phyloP scores from a whole-genome alignment of 192 early-diverging fungal genomes.

The Coemansia brasiliensis region DNA sequence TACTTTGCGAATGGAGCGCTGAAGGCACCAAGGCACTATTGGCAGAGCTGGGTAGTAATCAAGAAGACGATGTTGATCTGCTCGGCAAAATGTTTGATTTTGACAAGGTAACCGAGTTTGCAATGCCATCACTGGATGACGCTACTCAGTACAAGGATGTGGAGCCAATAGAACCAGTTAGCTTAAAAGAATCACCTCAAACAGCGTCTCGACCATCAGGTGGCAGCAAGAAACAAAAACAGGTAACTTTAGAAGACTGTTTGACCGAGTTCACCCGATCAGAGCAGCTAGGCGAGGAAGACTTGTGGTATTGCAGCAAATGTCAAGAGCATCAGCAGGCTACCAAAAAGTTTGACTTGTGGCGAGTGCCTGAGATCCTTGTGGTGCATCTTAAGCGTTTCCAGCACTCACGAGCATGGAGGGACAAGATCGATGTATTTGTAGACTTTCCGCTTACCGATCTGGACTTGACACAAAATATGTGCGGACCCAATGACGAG shows the following conservation, averaged over 20 bases:
- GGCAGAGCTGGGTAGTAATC: conserved; percentile 13
- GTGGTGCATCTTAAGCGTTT: conserved; percentile 86
- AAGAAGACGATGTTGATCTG: background rate
- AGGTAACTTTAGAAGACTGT: conserved; percentile 67
- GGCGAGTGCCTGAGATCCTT: conserved; percentile 74
- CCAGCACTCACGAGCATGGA: conserved; percentile 61
- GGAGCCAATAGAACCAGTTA: conserved; percentile 5
- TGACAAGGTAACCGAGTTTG: conserved; percentile 23
- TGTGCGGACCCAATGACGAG: conserved; percentile 30
- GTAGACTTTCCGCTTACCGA: conserved; percentile 70
- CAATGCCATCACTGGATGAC: conserved; percentile 44
- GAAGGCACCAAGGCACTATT: conserved; percentile 28
- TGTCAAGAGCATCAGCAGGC: conserved; percentile 76
- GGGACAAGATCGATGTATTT: conserved; percentile 72
- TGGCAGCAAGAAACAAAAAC: background rate
- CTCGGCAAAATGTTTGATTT: conserved; percentile 32
- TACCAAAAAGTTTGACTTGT: conserved; percentile 80
- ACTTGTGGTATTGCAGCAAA: conserved; percentile 77
- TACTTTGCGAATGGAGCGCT: conserved; percentile 46
- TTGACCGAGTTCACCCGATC: conserved; percentile 72
- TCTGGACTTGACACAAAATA: conserved; percentile 62
- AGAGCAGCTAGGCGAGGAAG: conserved; percentile 72
- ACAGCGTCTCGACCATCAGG: conserved; percentile 4
- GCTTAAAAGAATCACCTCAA: conserved; percentile 10
- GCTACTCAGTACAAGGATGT: conserved; percentile 25